Conservation (phyloP, 2,329 filamentous ascomycete genomes). For the Microdochium trichocladiopsis region DNA sequence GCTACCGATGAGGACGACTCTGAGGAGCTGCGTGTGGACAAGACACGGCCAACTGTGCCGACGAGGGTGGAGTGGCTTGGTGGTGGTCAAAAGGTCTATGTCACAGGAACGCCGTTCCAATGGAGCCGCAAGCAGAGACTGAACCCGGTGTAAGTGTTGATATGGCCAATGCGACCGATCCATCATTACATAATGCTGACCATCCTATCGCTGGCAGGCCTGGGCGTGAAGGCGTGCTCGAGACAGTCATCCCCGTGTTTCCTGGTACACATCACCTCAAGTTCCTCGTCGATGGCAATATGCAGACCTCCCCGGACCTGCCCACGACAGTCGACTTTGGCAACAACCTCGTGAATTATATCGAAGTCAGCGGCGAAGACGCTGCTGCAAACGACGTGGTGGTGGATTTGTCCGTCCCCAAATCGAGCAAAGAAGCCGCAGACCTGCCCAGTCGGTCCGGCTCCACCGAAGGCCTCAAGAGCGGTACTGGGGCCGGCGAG, state of each 20-base stretch:
- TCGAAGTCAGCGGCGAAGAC: constrained; percentile 69
- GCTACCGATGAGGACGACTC: constrained; percentile 69
- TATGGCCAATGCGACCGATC: constrained; percentile 3
- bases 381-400: constrained; percentile 16
- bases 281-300: constrained; percentile 90
- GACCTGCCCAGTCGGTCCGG: constrained; percentile 22
- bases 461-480: constrained; percentile 23
- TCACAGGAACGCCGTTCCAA: constrained; percentile 94
- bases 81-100: constrained; percentile 83
- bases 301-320: constrained; percentile 79
- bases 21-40: constrained; percentile 70
- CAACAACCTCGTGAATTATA: constrained; percentile 97
- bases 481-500: constrained; percentile 25
- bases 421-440: constrained; percentile 18
- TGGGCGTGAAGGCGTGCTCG: constrained; percentile 57
- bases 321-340: constrained; percentile 97
- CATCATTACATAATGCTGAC: constrained; percentile 6
- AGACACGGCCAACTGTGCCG: constrained; percentile 71
- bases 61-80: constrained; percentile 81
- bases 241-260: constrained; percentile 73
- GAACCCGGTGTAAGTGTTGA: constrained; percentile 66
- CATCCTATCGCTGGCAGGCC: constrained; percentile 27
- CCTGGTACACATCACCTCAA: constrained; percentile 95
- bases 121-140: constrained; percentile 94
- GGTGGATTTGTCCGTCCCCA: constrained; percentile 19